Evolutionary conservation across 1,139 yeast species (phyloP), one percentile per base, ranked within the genome.

Genomic region (Blastobotrys arbuscula): DNA sequence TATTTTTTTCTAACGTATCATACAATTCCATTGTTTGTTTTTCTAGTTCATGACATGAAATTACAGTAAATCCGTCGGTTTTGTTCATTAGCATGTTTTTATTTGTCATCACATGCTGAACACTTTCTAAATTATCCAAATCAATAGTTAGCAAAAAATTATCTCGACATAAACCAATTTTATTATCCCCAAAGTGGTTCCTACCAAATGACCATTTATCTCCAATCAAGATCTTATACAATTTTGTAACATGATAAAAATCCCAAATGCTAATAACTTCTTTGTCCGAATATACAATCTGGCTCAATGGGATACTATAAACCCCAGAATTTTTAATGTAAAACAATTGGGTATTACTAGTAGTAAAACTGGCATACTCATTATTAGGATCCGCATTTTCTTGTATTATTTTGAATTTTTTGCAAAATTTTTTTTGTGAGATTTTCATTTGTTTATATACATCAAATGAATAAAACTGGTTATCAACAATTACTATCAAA

Each of bases 151-250:
- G 3, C 3, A 24, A 19, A 23, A 7, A 12, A 20, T n/a, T 12
- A 8, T 16, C 19, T 15, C 16, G 13, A 26, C 43, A 24, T 12
- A 41, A 24, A n/a, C 9, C 26, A n/a, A 41, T 7, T 7, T 5
- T 15, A 15, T 41, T 20, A 16, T 16, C 21, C 2, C 10, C 12
- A 31, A 41, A 41, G 10, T n/a, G 10, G 15, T 16, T 30, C 15
- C 37, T 28, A 13, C 37, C 44, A 31, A 41, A 41, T 4, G 19
- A 41, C 44, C 44, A 41, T 18, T 28, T n/a, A 20, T 39, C 43
- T n/a, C 26, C 24, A 7, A 41, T 19, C 4, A 3, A 2, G 13
- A 4, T 21, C 10, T 36, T 28, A 4, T 41, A 26, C 16, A 28
- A 15, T 3, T 28, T 15, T 5, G 15, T 15, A 3, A 18, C 5